Base-by-base conservation (phyloP, 768 basidiomycete genomes). In the Amanita inopinata region DNA sequence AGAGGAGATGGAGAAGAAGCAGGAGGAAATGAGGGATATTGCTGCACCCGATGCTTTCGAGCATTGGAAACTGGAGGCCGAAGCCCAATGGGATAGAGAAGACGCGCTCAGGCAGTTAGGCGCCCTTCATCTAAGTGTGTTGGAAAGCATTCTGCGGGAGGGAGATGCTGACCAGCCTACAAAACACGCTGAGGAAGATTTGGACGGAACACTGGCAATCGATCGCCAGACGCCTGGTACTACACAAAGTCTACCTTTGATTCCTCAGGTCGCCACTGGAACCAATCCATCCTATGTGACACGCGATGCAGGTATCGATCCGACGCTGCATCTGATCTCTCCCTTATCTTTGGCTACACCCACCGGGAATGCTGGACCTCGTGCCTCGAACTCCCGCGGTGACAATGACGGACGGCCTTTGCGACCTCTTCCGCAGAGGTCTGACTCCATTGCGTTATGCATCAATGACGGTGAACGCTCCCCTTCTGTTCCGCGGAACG, bases 71-170 rank as follows among this genome's bases (percentile, higher is more conserved):
- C 4, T 5, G n/a, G 27, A 37, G 9, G 28, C 15, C 11, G 43
- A 44, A 31, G 15, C 17, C 12, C 31, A 33, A 27, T 40, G 45
- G 45, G 27, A 18, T 12, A 44, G 35, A 37, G 33, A 38, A 36
- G 45, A 46, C 15, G n/a, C 38, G 5, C 37, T 46, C 31, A 48
- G 46, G 24, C 51, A 48, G 46, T 40, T 62, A 23, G 56, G 57
- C 38, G 43, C 49, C 5, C 46, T 42, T 27, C 50, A 53, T 38
- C 46, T 56, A 23, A 53, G 31, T 32, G 54, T 49, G 8, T 46
- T 64, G 44, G 57, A 61, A 28, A 52, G 33, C 22, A 47, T 60
- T 23, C 40, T 53, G 38, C 53, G 50, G 10, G 49, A 56, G 33
- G 48, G 46, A 31, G 50, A 51, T 20, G 22, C 15, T 24, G 46